phyloP scores from a whole-genome alignment of 352 stramenopile genomes.

The Globisporangium megalacanthum region DNA sequence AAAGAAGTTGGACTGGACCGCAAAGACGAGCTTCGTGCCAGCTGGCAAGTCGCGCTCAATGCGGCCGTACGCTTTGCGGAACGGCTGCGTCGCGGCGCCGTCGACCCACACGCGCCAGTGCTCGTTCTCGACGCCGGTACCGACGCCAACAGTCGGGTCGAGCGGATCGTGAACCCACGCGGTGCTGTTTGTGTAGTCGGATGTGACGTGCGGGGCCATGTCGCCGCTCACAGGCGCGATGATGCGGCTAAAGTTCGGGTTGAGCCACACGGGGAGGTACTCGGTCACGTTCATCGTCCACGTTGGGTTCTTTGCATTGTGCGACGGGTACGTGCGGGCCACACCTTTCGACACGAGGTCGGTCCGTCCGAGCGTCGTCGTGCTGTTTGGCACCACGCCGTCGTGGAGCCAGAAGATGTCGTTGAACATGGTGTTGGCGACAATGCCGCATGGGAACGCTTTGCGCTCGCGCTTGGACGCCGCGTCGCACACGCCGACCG shows the following conservation, averaged over 20 bases:
- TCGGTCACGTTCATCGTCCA: constrained; percentile 23
- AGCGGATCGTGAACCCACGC: constrained; percentile 59
- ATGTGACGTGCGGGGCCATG: constrained; percentile 24
- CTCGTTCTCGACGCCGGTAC: constrained; percentile 63
- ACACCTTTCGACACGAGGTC: constrained; percentile 42
- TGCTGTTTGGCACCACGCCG: constrained; percentile 35
- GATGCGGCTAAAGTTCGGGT: constrained; percentile 71
- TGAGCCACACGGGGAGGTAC: constrained; percentile 63
- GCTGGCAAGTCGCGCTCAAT: constrained; percentile 49
- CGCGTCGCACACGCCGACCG: constrained; percentile 29
- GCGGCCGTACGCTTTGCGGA: constrained; percentile 66
- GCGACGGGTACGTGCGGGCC: constrained; percentile 40
- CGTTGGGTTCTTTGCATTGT: constrained; percentile 60
- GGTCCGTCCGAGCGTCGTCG: constrained; percentile 25
- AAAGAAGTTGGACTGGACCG: constrained; percentile 80
- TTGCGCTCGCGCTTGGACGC: constrained; percentile 25
- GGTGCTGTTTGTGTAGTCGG: constrained; percentile 74
- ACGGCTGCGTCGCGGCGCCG: constrained; percentile 46
- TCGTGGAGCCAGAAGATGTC: constrained; percentile 82
- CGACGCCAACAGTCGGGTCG: constrained; percentile 31
- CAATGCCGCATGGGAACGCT: constrained; percentile 66
- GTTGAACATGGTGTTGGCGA: constrained; percentile 81
- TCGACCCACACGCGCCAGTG: constrained; percentile 77
- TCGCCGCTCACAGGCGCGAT: constrained; percentile 34
- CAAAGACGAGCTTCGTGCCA: constrained; percentile 57